phyloP scores from a whole-genome alignment of 2,329 filamentous ascomycete genomes.

The Fusarium penzigii region DNA sequence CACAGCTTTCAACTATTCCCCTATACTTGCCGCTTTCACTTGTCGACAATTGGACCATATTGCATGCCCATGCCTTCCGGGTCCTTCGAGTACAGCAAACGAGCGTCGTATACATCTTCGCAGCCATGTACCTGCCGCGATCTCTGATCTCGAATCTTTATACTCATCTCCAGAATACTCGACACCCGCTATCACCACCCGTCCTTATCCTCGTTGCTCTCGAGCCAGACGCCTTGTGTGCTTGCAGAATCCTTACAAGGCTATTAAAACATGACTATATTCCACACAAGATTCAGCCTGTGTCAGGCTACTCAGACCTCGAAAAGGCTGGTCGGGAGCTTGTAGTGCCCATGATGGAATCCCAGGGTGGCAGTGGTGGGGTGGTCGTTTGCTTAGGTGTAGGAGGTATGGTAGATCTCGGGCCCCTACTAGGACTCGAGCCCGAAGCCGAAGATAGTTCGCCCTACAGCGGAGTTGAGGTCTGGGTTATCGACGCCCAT shows the following conservation, averaged over 20 bases:
- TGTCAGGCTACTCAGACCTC: slow-evolving; percentile 89
- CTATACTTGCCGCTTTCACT: slow-evolving; percentile 5
- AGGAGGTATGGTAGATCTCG: slow-evolving; percentile 87
- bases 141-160: slow-evolving; percentile 89
- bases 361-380: slow-evolving; percentile 80
- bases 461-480: slow-evolving; percentile 80
- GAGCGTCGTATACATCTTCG: slow-evolving; percentile 10
- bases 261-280: slow-evolving; percentile 98
- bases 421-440: slow-evolving; percentile 71
- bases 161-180: slow-evolving; percentile 79
- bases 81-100: slow-evolving; percentile 13
- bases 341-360: slow-evolving; percentile 83
- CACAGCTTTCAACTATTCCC: slow-evolving; percentile 15
- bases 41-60: slow-evolving; percentile 5
- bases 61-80: slow-evolving; percentile 29
- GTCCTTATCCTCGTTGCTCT: slow-evolving; percentile 91
- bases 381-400: slow-evolving; percentile 91
- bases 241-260: slow-evolving; percentile 87
- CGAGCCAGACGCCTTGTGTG: slow-evolving; percentile 93
- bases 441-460: slow-evolving; percentile 61
- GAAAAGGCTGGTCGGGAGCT: slow-evolving; percentile 76
- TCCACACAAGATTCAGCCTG: slow-evolving; percentile 93
- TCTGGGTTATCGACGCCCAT: slow-evolving; percentile 91
- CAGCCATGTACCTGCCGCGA: slow-evolving; percentile 89
- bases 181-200: slow-evolving; percentile 87